Conservation (phyloP, 2,329 filamentous ascomycete species). For the Fusarium sp. region DNA sequence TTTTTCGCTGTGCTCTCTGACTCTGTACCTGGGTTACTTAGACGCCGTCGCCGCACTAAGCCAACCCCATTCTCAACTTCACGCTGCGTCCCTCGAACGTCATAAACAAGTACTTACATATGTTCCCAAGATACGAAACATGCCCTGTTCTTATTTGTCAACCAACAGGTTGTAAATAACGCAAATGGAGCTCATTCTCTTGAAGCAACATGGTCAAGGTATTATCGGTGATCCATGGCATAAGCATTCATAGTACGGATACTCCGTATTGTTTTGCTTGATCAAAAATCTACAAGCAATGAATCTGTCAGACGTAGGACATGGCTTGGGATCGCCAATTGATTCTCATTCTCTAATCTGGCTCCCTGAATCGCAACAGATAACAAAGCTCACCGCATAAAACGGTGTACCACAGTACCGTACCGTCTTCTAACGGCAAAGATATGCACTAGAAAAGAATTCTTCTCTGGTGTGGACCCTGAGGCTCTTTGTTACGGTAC, state of each 20-base stretch:
- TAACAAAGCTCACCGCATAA: conserved; percentile 15
- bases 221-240: conserved; percentile 1
- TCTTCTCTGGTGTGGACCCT: conserved; percentile 41
- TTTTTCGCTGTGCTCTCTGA: not conserved
- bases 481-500: conserved; percentile 36
- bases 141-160: conserved; percentile 22
- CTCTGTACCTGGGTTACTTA: conserved; percentile 23
- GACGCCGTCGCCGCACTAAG: conserved; percentile 41
- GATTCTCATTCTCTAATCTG: conserved; percentile 13
- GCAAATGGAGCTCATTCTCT: conserved; percentile 13
- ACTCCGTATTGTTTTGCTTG: not conserved
- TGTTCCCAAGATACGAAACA: conserved; percentile 16
- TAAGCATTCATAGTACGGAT: not conserved
- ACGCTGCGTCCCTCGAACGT: conserved; percentile 28
- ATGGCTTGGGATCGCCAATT: conserved; percentile 9
- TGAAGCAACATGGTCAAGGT: not conserved
- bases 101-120: conserved; percentile 12
- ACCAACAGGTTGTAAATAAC: conserved; percentile 31
- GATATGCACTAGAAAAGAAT: conserved; percentile 21
- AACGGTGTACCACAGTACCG: conserved; percentile 23
- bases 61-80: conserved; percentile 25
- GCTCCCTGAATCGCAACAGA: conserved; percentile 22
- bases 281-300: not conserved
- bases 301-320: conserved; percentile 1
- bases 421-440: conserved; percentile 30